Percentiles rank a stretch among this genome's conserved stretches.
phyloP scores from a whole-genome alignment of 208 protist species.

The Acanthamoeba sp. region DNA sequence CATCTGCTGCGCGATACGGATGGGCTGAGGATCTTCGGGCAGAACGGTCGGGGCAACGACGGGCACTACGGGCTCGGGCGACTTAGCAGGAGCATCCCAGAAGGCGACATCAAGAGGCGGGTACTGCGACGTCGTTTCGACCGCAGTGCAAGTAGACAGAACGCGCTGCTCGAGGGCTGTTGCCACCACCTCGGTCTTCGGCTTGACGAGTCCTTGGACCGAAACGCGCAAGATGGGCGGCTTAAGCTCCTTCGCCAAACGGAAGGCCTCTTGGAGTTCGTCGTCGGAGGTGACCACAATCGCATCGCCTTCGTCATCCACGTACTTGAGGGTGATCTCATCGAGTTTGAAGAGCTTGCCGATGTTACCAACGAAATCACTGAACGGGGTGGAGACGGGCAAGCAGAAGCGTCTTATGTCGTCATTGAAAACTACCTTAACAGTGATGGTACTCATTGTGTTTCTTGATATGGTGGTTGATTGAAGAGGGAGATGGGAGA shows the following conservation, averaged over 20 bases:
- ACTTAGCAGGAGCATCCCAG: slow-evolving; percentile 62
- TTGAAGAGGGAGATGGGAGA: background rate
- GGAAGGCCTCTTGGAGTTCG: slow-evolving; percentile 55
- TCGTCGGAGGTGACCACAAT: slow-evolving; percentile 60
- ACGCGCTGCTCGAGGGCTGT: background rate
- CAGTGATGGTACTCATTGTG: slow-evolving; percentile 1
- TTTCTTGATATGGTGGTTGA: background rate
- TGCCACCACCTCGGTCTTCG: background rate
- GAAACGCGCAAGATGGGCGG: slow-evolving; percentile 53
- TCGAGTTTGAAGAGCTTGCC: slow-evolving; percentile 58
- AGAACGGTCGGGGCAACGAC: background rate
- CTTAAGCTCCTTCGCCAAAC: slow-evolving; percentile 50
- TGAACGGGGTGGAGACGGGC: background rate
- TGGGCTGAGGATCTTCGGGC: slow-evolving; percentile 27
- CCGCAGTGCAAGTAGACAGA: background rate
- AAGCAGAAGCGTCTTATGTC: slow-evolving; percentile 54
- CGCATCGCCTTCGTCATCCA: slow-evolving; percentile 63
- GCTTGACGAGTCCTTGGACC: too few relatives aligned
- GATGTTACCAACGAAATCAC: background rate
- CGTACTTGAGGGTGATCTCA: slow-evolving; percentile 44
- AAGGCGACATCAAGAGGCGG: slow-evolving; percentile 41
- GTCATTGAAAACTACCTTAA: slow-evolving; percentile 9
- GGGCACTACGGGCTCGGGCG: background rate
- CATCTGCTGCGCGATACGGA: slow-evolving; percentile 37
- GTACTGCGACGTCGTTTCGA: background rate